A percentile compares a stretch with the other conserved stretches of the same genome.
These are phyloP conservation scores for Cucumis cinereus DNA, from an alignment of 306 rosid genomes.

Conservation along the genomic window DNA sequence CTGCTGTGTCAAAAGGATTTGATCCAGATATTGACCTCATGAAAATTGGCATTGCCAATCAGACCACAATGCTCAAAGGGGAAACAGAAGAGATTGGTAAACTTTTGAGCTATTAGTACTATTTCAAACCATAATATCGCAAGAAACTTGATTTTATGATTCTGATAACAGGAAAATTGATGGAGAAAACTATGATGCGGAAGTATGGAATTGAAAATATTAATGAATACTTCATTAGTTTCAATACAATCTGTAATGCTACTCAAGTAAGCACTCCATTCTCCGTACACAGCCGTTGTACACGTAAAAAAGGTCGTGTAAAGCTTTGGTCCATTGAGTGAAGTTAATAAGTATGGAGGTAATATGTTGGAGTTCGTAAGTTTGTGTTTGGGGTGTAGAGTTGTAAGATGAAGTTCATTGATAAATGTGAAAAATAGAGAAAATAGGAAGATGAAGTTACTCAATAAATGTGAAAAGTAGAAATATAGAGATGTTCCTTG, in stretches of 20 bases:
- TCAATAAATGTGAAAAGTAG: no score
- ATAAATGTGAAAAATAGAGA: no score
- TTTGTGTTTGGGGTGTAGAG: no score
- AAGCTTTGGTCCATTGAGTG: background rate
- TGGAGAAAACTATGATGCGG: conserved; percentile 77
- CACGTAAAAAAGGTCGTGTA: background rate
- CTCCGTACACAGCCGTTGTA: background rate
- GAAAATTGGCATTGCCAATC: conserved; percentile 79
- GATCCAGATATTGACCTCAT: conserved; percentile 66
- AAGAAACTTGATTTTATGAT: background rate
- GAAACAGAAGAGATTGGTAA: conserved; percentile 94
- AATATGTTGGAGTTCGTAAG: no score
- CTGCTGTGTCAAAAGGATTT: conserved; percentile 64
- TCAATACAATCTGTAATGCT: conserved; percentile 94
- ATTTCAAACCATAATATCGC: background rate
- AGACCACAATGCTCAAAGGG: conserved; percentile 98
- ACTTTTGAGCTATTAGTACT: conserved; percentile 9
- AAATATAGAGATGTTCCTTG: no score
- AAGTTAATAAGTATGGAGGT: no score
- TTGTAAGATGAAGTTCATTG: no score
- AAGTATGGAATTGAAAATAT: conserved; percentile 67
- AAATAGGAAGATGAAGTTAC: no score
- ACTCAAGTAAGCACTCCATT: conserved; percentile 47
- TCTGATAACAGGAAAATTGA: conserved; percentile 57
- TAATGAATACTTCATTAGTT: conserved; percentile 72